Evolutionary conservation across 78 protist genomes (phyloP).

Genomic region (Dictyostelium capitatum): DNA sequence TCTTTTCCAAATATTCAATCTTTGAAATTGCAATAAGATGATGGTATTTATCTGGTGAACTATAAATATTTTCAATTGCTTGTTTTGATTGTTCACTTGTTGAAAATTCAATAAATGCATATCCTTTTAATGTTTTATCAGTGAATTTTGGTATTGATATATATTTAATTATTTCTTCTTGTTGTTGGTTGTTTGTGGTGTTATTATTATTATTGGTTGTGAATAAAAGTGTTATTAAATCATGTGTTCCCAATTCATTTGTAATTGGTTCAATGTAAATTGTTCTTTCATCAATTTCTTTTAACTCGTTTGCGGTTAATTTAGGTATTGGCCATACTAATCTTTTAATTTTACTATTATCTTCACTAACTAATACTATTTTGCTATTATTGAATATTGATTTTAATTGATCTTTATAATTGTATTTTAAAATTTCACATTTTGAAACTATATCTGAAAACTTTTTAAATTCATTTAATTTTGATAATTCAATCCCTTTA

Average conservation of each 20-base stretch:
- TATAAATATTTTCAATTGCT: not conserved
- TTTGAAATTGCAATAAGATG: slow-evolving; percentile 33
- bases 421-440: not conserved
- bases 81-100: not conserved
- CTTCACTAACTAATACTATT: not conserved
- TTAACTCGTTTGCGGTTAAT: not conserved
- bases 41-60: not conserved
- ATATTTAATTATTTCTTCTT: not conserved
- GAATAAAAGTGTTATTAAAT: not conserved
- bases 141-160: slow-evolving; percentile 57
- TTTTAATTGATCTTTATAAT: not conserved
- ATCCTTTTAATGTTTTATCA: slow-evolving; percentile 44
- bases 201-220: not conserved
- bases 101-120: slow-evolving; percentile 55
- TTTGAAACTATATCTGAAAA: not conserved
- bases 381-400: not conserved
- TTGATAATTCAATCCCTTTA: slow-evolving; percentile 5
- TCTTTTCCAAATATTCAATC: slow-evolving; percentile 49
- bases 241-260: not conserved
- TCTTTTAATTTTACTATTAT: not conserved
- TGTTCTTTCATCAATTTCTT: slow-evolving; percentile 39
- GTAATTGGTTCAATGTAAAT: slow-evolving; percentile 66
- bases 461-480: not conserved
- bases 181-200: not conserved
- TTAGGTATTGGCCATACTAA: not conserved